Evolutionary conservation across 805 yeast genomes (phyloP).

Genomic region (Starmerella etchellsii): DNA sequence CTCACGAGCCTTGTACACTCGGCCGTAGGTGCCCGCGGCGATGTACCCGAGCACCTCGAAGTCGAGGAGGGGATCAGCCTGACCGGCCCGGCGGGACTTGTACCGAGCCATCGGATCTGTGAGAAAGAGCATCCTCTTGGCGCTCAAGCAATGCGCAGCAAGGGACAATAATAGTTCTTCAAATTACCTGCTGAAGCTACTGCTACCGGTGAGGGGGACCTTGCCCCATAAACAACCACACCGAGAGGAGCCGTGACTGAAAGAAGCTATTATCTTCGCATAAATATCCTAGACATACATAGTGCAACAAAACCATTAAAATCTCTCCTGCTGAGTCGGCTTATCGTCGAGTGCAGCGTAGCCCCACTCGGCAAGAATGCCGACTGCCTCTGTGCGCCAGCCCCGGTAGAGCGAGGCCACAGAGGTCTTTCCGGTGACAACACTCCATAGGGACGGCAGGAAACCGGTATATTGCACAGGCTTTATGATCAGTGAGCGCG

Average conservation of each 20-base stretch:
- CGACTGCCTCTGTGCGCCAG: conserved; percentile 77
- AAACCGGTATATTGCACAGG: conserved; percentile 46
- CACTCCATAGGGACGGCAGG: conserved; percentile 40
- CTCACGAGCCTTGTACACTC: conserved; percentile 70
- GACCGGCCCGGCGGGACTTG: conserved; percentile 44
- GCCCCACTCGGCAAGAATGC: conserved; percentile 76
- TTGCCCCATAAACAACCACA: no score
- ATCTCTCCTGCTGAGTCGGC: conserved; percentile 14
- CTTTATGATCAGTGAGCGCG: conserved; percentile 37
- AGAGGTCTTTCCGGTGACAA: conserved; percentile 33
- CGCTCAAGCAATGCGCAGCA: no score
- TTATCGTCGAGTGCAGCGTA: conserved; percentile 19
- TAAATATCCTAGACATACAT: no score
- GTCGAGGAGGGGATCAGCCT: conserved; percentile 66
- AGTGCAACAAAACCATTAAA: no score
- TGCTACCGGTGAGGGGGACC: no score
- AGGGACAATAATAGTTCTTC: no score
- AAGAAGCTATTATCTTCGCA: no score
- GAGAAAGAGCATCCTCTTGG: conserved; percentile 15
- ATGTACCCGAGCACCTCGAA: conserved; percentile 88
- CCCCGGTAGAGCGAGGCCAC: conserved; percentile 58
- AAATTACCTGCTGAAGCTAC: no score
- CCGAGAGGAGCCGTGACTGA: no score
- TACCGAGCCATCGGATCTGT: conserved; percentile 34
- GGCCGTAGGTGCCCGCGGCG: conserved; percentile 97